A percentile compares a stretch with the other conserved stretches of the same genome.
Conservation (phyloP, 2,329 filamentous ascomycete genomes). For the Colletotrichum destructivum region DNA sequence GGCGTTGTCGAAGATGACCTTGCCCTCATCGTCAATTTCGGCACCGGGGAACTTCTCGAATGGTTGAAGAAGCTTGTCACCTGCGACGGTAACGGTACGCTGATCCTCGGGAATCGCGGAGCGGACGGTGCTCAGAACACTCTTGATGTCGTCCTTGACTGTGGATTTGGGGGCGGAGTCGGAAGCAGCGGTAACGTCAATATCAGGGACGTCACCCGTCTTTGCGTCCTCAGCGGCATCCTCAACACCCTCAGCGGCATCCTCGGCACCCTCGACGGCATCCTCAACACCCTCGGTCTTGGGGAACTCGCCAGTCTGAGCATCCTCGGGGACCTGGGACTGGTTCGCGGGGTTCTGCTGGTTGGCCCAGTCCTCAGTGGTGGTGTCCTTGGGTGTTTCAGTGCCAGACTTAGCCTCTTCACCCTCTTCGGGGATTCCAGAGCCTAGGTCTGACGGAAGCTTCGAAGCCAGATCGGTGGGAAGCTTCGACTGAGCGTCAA, state of each 20-base stretch:
- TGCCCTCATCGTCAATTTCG: constrained; percentile 54
- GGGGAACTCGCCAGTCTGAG: constrained; percentile 23
- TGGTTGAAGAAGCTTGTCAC: constrained; percentile 45
- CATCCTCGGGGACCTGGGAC: constrained; percentile 17
- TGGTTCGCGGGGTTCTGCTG: constrained; percentile 36
- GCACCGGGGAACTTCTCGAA: constrained; percentile 56
- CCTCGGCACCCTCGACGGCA: not conserved
- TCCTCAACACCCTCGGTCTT: not conserved
- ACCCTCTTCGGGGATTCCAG: constrained; percentile 4
- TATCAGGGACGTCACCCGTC: constrained; percentile 22
- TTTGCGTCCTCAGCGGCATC: constrained; percentile 3
- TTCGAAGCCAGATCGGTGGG: constrained; percentile 33
- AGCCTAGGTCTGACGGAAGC: constrained; percentile 23
- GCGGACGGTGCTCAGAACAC: constrained; percentile 33
- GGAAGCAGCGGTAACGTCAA: constrained; percentile 12
- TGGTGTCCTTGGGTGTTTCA: not conserved
- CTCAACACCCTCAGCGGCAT: not conserved
- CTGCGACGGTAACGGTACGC: constrained; percentile 37
- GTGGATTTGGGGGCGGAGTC: constrained; percentile 28
- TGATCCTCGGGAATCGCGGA: constrained; percentile 34
- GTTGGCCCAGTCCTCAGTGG: constrained; percentile 30
- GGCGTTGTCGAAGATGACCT: constrained; percentile 55
- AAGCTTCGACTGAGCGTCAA: constrained; percentile 33
- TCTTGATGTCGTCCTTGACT: constrained; percentile 33
- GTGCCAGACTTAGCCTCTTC: constrained; percentile 6